Percentiles rank a stretch among this genome's conserved stretches.
phyloP scores from a whole-genome alignment of 2,329 filamentous ascomycete genomes.

The Clarireedia sp. region DNA sequence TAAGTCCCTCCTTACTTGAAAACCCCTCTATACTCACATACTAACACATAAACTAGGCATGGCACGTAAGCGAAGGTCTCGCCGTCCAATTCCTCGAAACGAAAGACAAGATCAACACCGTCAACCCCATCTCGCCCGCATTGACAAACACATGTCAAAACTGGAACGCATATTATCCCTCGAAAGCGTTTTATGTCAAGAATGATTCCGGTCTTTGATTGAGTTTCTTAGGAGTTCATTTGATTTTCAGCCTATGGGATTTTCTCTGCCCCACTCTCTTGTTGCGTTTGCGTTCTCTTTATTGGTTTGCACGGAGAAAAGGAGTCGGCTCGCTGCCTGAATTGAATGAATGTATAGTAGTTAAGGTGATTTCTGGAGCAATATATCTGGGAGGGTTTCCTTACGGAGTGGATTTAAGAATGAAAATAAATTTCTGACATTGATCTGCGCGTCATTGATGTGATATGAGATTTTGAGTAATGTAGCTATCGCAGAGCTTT shows the following conservation, averaged over 20 bases:
- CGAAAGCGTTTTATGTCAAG: slow-evolving; percentile 13
- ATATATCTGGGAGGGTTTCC: neutral
- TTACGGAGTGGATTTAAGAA: neutral
- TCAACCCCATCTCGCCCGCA: slow-evolving; percentile 13
- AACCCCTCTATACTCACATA: neutral
- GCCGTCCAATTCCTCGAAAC: slow-evolving; percentile 6
- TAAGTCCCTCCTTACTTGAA: neutral
- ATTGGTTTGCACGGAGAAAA: no score
- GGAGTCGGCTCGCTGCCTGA: no score
- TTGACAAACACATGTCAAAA: slow-evolving; percentile 16
- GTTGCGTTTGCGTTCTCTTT: no score
- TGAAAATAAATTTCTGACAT: no score
- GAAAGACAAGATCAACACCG: neutral
- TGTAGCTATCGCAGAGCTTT: no score
- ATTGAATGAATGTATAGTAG: neutral
- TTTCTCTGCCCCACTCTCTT: no score
- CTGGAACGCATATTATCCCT: slow-evolving; percentile 18
- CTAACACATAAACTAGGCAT: slow-evolving; percentile 1
- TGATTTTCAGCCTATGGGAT: no score
- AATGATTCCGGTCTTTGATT: slow-evolving; percentile 25
- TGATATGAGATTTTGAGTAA: no score
- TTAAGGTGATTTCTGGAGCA: neutral
- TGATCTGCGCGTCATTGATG: no score
- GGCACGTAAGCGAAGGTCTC: slow-evolving; percentile 6
- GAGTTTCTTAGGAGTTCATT: no score